phyloP scores from a whole-genome alignment of 1,284 basidiomycete genomes.

The Ganoderma sp. region DNA sequence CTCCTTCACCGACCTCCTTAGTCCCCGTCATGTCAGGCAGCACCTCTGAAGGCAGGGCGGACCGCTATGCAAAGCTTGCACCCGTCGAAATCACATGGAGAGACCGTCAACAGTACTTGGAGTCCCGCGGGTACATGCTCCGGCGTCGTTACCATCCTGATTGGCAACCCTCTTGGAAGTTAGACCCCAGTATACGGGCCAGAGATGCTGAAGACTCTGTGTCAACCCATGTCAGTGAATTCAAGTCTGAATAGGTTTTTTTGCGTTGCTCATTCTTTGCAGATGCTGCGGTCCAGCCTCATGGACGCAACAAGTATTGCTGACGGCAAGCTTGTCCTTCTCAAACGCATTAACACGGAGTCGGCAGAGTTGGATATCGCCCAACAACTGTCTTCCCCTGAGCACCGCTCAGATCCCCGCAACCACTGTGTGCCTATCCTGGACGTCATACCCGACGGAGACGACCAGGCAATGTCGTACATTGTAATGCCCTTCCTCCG shows the following conservation, averaged over 20 bases:
- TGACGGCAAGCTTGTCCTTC: constrained; percentile 35
- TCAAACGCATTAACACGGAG: constrained; percentile 33
- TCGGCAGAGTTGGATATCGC: constrained; percentile 35
- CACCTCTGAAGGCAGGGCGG: neutral
- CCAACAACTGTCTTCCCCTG: constrained; percentile 23
- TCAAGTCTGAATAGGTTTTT: no score
- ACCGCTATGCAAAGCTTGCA: neutral
- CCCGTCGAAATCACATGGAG: neutral
- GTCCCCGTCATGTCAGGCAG: neutral
- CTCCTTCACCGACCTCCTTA: neutral
- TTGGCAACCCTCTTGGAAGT: constrained; percentile 24
- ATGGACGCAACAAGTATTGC: constrained; percentile 40
- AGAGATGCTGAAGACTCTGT: neutral
- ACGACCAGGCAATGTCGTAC: constrained; percentile 26
- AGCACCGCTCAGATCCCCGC: constrained; percentile 29
- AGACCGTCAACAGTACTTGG: neutral
- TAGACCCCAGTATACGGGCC: constrained; percentile 18
- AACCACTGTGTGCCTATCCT: constrained; percentile 44
- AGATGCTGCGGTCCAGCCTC: constrained; percentile 11
- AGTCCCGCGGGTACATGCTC: constrained; percentile 21
- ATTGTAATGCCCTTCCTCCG: constrained; percentile 43
- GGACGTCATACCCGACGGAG: constrained; percentile 35
- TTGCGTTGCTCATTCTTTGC: no score
- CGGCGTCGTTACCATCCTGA: constrained; percentile 20
- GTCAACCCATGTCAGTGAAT: neutral